Conservation (phyloP, 2,329 filamentous ascomycete species). For the Capronia coronata region DNA sequence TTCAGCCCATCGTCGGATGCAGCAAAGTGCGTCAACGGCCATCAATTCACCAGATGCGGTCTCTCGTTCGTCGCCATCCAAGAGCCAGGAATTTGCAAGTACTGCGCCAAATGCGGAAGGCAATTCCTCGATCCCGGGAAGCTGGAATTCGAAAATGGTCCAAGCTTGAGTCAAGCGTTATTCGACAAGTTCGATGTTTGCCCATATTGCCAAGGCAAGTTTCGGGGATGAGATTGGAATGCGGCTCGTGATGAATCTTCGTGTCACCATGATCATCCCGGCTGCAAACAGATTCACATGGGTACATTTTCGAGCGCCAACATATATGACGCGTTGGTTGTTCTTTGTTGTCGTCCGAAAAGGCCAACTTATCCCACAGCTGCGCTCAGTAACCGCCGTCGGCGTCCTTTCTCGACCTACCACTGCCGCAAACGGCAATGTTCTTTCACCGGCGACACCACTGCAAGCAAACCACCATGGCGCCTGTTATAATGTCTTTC, state of each 20-base stretch:
- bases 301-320: neutral
- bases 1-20: conserved; percentile 6
- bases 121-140: conserved; percentile 27
- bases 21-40: conserved; percentile 23
- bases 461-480: conserved; percentile 20
- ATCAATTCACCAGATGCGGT: conserved; percentile 27
- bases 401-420: conserved; percentile 5
- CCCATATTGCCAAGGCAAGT: conserved; percentile 29
- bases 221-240: conserved; percentile 26
- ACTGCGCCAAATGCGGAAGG: conserved; percentile 28
- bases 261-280: conserved; percentile 19
- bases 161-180: conserved; percentile 24
- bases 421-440: conserved; percentile 24
- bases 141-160: conserved; percentile 20
- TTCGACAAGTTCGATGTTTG: conserved; percentile 28
- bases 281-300: conserved; percentile 16
- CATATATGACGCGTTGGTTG: neutral
- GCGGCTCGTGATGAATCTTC: conserved; percentile 19
- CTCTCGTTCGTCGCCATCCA: conserved; percentile 28
- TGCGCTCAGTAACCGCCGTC: neutral
- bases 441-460: conserved; percentile 17
- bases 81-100: conserved; percentile 29
- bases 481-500: conserved; percentile 14
- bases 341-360: conserved; percentile 18
- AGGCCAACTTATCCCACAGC: conserved; percentile 11